A percentile compares a stretch with the other conserved stretches of the same genome.
Evolutionary conservation across 2,329 filamentous ascomycete species (phyloP).

Genomic region (Aureobasidium sp.): DNA sequence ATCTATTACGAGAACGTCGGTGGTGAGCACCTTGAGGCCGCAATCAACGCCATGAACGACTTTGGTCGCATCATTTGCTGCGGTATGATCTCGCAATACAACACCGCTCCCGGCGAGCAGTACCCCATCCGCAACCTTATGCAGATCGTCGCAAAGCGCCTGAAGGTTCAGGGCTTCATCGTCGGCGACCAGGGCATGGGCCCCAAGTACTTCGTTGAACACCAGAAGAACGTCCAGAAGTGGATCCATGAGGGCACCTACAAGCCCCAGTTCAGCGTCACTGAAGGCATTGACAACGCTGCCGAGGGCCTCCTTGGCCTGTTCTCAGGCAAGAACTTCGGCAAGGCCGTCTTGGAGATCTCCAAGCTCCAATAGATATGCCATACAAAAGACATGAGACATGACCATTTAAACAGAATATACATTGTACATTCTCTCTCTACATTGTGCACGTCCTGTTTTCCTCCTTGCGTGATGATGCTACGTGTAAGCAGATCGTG

Average conservation of each 20-base stretch:
- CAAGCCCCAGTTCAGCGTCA: conserved; percentile 61
- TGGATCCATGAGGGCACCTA: conserved; percentile 72
- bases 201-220: conserved; percentile 58
- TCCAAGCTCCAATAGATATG: conserved; percentile 19
- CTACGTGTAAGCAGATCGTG: background rate
- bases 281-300: conserved; percentile 70
- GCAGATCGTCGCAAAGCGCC: conserved; percentile 57
- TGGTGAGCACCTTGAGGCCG: conserved; percentile 65
- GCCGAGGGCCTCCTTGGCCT: conserved; percentile 67
- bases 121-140: conserved; percentile 63
- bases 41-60: conserved; percentile 55
- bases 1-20: conserved; percentile 78
- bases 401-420: background rate
- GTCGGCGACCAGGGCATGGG: conserved; percentile 60
- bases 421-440: background rate
- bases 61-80: conserved; percentile 59
- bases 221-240: conserved; percentile 66
- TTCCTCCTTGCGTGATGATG: background rate
- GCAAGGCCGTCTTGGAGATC: conserved; percentile 74
- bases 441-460: background rate
- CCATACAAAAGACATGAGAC: background rate
- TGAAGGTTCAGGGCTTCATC: conserved; percentile 71
- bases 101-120: conserved; percentile 48
- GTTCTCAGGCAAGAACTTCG: conserved; percentile 73
- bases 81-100: conserved; percentile 72